Conservation (phyloP, 805 yeast species). For the Wickerhamomyces mucosus region DNA sequence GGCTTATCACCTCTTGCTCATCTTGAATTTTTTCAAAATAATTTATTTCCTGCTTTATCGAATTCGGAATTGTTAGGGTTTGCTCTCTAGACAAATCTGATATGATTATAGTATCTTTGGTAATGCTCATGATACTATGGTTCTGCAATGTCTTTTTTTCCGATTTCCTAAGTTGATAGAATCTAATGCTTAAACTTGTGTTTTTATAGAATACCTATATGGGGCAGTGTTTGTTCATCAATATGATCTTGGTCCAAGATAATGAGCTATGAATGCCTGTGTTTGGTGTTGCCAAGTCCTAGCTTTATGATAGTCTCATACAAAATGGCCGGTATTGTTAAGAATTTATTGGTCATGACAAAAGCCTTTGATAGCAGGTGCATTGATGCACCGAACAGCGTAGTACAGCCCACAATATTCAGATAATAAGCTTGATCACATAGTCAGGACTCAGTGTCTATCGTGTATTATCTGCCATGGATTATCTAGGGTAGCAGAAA, state of each 20-base stretch:
- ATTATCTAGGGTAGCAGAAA: too few relatives aligned
- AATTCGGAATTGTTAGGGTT: slow-evolving; percentile 11
- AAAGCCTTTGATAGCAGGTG: too few relatives aligned
- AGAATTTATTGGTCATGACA: too few relatives aligned
- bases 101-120: slow-evolving; percentile 13
- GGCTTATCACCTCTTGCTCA: slow-evolving; percentile 8
- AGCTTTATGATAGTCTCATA: too few relatives aligned
- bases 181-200: not conserved
- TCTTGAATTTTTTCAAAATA: slow-evolving; percentile 2
- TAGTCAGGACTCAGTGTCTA: too few relatives aligned
- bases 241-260: not conserved
- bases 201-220: too few relatives aligned
- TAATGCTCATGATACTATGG: not conserved
- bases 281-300: too few relatives aligned
- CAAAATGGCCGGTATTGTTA: too few relatives aligned
- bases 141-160: not conserved
- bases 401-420: too few relatives aligned
- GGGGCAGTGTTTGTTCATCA: not conserved
- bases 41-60: slow-evolving; percentile 10
- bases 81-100: slow-evolving; percentile 14
- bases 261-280: not conserved
- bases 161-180: not conserved
- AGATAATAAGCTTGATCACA: too few relatives aligned
- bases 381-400: too few relatives aligned
- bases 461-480: too few relatives aligned